Evolutionary conservation across 768 basidiomycete species (phyloP).

Genomic region (Chiua virens): DNA sequence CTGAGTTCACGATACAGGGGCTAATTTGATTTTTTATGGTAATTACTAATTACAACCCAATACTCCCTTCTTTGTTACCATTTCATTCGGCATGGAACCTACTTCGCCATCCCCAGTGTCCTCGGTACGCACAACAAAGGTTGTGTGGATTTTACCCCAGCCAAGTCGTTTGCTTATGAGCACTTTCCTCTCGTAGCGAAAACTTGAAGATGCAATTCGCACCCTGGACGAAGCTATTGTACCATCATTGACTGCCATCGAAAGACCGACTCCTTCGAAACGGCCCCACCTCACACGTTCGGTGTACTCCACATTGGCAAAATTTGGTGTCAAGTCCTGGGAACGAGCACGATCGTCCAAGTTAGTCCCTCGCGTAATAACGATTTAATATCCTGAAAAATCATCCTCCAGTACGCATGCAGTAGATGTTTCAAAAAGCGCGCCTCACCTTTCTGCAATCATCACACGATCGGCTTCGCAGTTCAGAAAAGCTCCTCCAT

Average conservation of each 20-base stretch:
- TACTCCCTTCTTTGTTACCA: not conserved
- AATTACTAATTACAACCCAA: not conserved
- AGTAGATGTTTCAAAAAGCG: constrained; percentile 48
- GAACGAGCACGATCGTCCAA: constrained; percentile 33
- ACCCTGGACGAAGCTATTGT: constrained; percentile 64
- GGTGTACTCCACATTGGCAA: constrained; percentile 75
- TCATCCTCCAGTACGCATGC: not conserved
- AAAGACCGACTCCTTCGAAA: constrained; percentile 43
- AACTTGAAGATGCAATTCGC: constrained; percentile 80
- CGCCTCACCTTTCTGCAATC: constrained; percentile 72
- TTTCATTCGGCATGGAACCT: constrained; percentile 13
- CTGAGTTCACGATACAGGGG: constrained; percentile 1
- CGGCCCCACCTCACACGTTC: constrained; percentile 57
- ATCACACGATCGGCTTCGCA: constrained; percentile 63
- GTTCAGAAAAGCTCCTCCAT: constrained; percentile 47
- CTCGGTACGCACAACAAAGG: constrained; percentile 44
- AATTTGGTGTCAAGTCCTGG: constrained; percentile 68
- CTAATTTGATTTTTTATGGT: not conserved
- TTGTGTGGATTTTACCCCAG: constrained; percentile 9
- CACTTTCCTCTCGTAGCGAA: constrained; percentile 48
- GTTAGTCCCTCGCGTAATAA: constrained; percentile 10
- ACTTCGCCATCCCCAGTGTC: constrained; percentile 14
- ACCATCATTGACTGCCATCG: constrained; percentile 32
- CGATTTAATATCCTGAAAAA: constrained; percentile 4
- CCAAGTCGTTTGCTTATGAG: not conserved